Base-by-base conservation (phyloP, 495 filamentous ascomycete genomes). In the Aspergillus bertholletiae region DNA sequence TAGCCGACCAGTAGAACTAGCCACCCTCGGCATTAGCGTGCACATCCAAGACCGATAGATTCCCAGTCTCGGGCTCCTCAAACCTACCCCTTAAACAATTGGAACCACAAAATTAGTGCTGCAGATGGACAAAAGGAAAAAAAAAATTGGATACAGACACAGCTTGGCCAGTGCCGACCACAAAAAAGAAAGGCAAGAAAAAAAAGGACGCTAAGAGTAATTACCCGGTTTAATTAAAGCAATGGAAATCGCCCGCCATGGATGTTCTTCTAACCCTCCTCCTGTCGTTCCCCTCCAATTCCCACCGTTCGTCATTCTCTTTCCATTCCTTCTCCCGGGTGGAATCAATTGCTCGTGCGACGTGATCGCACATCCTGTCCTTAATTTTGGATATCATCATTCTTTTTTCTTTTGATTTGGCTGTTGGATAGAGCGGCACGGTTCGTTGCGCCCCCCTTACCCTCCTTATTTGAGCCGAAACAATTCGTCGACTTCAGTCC, bases 281-380 rank as follows among this genome's bases (percentile, higher is more conserved):
- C 43, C 40, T 52, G 34, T 51, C 40, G 41, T 39, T 48, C 18
- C 52, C 43, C 50, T 61, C 50, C 54, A 43, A 43, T 8, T 56
- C 48, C 41, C 45, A 43, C 51, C 28, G 28, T 50, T 39, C 32
- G 50, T 57, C 54, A 17, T 48, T 53, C 51, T 48, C 44, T 40
- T 48, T 30, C 28, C 28, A 18, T 44, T 44, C 34, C 51, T 57
- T 53, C 51, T 49, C 45, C 24, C 50, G 57, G 56, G 54, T 55
- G 61, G 54, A 47, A 21, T 51, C 43, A 43, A 22, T 21, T 57
- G 53, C 57, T 66, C 59, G 71, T 70, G 71, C 61, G 66, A 51
- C 45, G 45, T 45, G 26, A 17, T 64, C 53, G 69, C 71, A 72
- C 65, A 51, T 71, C 65, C 71, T 63, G 55, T 74, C 71, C 26